Evolutionary conservation across 2,329 filamentous ascomycete genomes (phyloP).

Genomic region (Trichoderma arundinaceum): DNA sequence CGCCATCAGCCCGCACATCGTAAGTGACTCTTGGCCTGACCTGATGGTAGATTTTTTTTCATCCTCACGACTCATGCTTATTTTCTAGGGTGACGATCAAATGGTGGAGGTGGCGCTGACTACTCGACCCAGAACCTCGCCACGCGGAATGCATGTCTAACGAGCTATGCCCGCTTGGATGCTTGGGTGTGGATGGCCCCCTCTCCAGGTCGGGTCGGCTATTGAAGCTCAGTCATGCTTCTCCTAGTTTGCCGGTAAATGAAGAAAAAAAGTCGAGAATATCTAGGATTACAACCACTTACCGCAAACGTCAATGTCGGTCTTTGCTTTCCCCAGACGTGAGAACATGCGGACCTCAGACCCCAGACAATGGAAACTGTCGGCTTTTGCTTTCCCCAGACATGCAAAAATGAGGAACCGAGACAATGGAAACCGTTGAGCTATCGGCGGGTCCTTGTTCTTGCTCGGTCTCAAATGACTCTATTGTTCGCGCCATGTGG

Average conservation of each 20-base stretch:
- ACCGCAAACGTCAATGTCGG: neutral
- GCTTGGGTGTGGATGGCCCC: neutral
- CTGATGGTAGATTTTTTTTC: too few relatives aligned
- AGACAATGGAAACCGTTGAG: neutral
- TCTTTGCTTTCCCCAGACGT: slow-evolving; percentile 18
- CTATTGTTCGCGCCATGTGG: neutral
- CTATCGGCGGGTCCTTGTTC: neutral
- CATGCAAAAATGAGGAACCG: neutral
- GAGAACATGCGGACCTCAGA: neutral
- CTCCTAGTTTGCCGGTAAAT: too few relatives aligned
- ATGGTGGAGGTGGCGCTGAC: slow-evolving; percentile 7
- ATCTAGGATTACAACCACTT: neutral
- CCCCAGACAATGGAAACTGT: too few relatives aligned
- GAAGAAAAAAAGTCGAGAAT: neutral
- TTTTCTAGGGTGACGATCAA: neutral
- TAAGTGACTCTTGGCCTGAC: too few relatives aligned
- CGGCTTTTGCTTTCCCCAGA: neutral
- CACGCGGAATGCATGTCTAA: neutral
- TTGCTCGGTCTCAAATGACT: neutral
- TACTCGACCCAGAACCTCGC: neutral
- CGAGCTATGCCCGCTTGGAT: slow-evolving; percentile 9
- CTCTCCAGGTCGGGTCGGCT: too few relatives aligned
- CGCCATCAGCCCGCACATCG: too few relatives aligned
- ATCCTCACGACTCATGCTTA: neutral
- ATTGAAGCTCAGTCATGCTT: too few relatives aligned